These are phyloP conservation scores for Sutorius australiensis DNA, from an alignment of 768 basidiomycete species.

Conservation along the genomic window DNA sequence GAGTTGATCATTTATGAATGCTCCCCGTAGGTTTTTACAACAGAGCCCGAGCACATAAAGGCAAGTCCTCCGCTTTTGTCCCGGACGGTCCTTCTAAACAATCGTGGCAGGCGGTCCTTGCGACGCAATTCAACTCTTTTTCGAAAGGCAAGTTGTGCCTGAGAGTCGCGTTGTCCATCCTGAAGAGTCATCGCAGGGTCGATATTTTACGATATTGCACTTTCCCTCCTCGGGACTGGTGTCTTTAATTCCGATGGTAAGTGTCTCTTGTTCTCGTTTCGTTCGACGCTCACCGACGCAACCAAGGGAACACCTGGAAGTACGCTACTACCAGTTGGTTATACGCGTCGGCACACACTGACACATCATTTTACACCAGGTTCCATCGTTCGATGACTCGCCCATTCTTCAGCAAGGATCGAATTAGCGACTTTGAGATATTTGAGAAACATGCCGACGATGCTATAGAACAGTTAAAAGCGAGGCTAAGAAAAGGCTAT, in stretches of 20 bases:
- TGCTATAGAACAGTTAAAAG: conserved; percentile 42
- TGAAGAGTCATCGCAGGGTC: conserved; percentile 20
- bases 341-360: not conserved
- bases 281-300: not conserved
- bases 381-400: conserved; percentile 59
- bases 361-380: conserved; percentile 25
- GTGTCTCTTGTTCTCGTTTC: not conserved
- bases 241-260: conserved; percentile 59
- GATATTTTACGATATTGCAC: conserved; percentile 4
- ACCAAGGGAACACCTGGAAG: conserved; percentile 56
- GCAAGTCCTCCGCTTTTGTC: conserved; percentile 7
- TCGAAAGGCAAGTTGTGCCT: conserved; percentile 33
- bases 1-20: not conserved
- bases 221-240: conserved; percentile 45
- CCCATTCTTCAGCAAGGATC: conserved; percentile 55
- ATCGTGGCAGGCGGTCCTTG: conserved; percentile 36
- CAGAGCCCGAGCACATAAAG: conserved; percentile 49
- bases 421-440: conserved; percentile 52
- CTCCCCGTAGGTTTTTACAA: conserved; percentile 38
- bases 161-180: conserved; percentile 13
- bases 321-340: conserved; percentile 18
- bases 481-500: conserved; percentile 42
- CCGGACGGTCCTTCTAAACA: not conserved
- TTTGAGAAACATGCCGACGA: conserved; percentile 50
- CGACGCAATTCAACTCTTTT: conserved; percentile 42